Percentiles rank a stretch among this genome's conserved stretches.
These are phyloP conservation scores for Arabidopsis arenosa DNA, from an alignment of 345 rosid genomes.

Conservation along the genomic window DNA sequence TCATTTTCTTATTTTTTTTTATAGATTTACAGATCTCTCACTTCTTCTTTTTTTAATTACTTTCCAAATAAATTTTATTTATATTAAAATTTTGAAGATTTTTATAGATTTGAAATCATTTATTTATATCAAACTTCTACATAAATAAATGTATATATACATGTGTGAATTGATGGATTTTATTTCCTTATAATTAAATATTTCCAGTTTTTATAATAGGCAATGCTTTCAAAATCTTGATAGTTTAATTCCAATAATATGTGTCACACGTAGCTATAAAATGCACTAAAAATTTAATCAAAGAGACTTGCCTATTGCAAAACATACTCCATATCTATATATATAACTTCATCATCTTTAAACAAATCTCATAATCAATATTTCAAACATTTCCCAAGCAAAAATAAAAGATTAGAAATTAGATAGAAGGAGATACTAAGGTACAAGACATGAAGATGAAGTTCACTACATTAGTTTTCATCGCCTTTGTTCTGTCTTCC, in stretches of 20 bases:
- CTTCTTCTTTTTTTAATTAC: neutral
- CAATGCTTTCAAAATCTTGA: neutral
- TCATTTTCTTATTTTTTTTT: no score
- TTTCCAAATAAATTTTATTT: neutral
- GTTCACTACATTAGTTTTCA: neutral
- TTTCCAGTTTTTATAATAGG: neutral
- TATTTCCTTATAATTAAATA: neutral
- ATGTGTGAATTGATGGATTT: neutral
- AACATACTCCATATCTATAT: neutral
- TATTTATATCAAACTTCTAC: neutral
- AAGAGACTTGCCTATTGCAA: neutral
- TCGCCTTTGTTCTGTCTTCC: constrained; percentile 18
- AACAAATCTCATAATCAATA: constrained; percentile 13
- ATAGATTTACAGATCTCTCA: neutral
- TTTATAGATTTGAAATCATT: neutral
- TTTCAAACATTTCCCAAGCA: neutral
- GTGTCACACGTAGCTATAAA: neutral
- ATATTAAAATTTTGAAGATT: neutral
- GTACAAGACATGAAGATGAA: constrained; percentile 16
- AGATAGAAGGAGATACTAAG: neutral
- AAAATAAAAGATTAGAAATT: neutral
- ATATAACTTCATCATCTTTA: constrained; percentile 1
- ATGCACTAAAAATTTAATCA: neutral
- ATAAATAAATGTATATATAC: no score
- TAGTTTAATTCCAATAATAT: neutral